phyloP scores from a whole-genome alignment of 306 rosid species.

The Datisca glomerata region DNA sequence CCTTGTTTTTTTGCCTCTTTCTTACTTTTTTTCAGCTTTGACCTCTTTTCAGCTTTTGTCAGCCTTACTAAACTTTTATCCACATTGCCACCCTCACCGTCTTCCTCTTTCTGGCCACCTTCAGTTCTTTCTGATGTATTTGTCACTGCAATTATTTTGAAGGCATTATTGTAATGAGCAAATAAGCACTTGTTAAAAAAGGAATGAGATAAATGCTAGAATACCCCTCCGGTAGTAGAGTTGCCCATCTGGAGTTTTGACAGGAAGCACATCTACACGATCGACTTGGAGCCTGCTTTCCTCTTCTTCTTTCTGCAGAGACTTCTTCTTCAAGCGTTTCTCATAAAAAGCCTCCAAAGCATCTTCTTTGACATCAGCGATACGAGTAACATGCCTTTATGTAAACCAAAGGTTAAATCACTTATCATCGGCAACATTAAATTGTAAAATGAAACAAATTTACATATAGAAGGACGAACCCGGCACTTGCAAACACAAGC shows the following conservation, averaged over 20 bases:
- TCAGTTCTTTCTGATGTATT: constrained; percentile 24
- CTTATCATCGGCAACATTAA: too few species aligned
- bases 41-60: constrained; percentile 77
- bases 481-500: too few species aligned
- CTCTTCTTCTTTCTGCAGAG: constrained; percentile 47
- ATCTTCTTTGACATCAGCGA: constrained; percentile 86
- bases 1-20: constrained; percentile 71
- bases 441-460: too few species aligned
- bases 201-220: not conserved
- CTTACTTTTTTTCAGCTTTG: constrained; percentile 61
- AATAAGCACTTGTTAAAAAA: not conserved
- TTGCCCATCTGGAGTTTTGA: constrained; percentile 71
- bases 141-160: constrained; percentile 13
- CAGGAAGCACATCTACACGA: constrained; percentile 82
- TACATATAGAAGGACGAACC: too few species aligned
- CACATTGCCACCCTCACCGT: constrained; percentile 14
- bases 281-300: constrained; percentile 49
- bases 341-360: constrained; percentile 80
- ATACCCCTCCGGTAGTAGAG: constrained; percentile 55
- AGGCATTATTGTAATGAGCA: not conserved
- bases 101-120: constrained; percentile 23
- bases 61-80: constrained; percentile 44
- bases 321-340: constrained; percentile 49
- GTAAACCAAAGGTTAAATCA: constrained; percentile 1
- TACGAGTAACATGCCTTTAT: constrained; percentile 78